Evolutionary conservation across 164 flowering plant genomes (phyloP).

Genomic region (grape (Vitis vinifera)): ASM3070453v1 NC_081812.1:23124001-23124500

Average conservation of each 20-base stretch:
- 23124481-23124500: constrained; percentile 49
- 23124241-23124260: constrained; percentile 42
- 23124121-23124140: constrained; percentile 36
- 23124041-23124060: constrained; percentile 60
- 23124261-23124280: constrained; percentile 60
- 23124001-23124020: constrained; percentile 42
- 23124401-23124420: constrained; percentile 63
- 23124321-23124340: constrained; percentile 49
- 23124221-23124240: constrained; percentile 31
- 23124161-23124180: constrained; percentile 53
- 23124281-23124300: constrained; percentile 26
- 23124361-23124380: constrained; percentile 39
- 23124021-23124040: constrained; percentile 65
- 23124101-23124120: constrained; percentile 49
- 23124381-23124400: constrained; percentile 55
- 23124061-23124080: constrained; percentile 48
- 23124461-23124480: constrained; percentile 66
- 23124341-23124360: constrained; percentile 50
- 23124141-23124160: constrained; percentile 55
- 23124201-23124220: constrained; percentile 48
- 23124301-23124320: constrained; percentile 36
- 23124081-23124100: constrained; percentile 40
- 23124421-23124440: constrained; percentile 20
- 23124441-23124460: constrained; percentile 54
- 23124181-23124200: constrained; percentile 33